A percentile compares a stretch with the other conserved stretches of the same genome.
Evolutionary conservation across 202 grass and related monocot genomes (phyloP).

Genomic region (Schoenoplectus tabernaemontani): DNA sequence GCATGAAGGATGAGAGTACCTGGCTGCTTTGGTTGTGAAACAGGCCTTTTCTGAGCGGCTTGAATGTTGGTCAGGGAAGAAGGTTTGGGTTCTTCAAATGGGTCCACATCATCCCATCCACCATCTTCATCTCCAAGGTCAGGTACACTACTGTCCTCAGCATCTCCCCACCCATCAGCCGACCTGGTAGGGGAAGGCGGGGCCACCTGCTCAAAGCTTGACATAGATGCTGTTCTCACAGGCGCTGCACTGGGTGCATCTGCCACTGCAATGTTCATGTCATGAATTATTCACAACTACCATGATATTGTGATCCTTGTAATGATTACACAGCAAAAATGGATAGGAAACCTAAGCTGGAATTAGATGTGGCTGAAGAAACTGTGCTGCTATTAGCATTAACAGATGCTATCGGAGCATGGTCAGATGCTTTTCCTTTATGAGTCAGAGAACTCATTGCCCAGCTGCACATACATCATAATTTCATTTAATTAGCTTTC

Average conservation of each 20-base stretch:
- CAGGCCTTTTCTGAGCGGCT: constrained; percentile 84
- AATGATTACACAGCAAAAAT: constrained; percentile 19
- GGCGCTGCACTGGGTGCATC: constrained; percentile 27
- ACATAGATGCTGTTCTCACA: constrained; percentile 39
- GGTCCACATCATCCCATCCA: constrained; percentile 94
- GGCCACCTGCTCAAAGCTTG: constrained; percentile 55
- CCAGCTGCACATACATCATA: constrained; percentile 58
- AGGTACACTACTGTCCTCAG: constrained; percentile 46
- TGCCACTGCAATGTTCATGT: constrained; percentile 26
- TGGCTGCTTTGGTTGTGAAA: constrained; percentile 61
- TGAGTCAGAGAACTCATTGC: constrained; percentile 94
- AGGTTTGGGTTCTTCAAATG: constrained; percentile 61
- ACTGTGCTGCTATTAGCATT: constrained; percentile 44
- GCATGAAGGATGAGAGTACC: constrained; percentile 21
- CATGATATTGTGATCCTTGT: background rate
- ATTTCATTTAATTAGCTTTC: constrained; percentile 16
- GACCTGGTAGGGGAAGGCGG: constrained; percentile 68
- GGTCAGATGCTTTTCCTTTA: constrained; percentile 82
- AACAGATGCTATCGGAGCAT: constrained; percentile 51
- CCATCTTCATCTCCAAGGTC: constrained; percentile 64
- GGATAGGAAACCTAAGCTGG: constrained; percentile 42
- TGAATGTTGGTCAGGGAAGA: constrained; percentile 70
- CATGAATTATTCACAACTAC: constrained; percentile 5
- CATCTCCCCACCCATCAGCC: constrained; percentile 79
- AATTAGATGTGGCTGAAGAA: constrained; percentile 40